Evolutionary conservation across 2,329 filamentous ascomycete species (phyloP), one percentile per base, ranked within the genome.

Genomic region (Endoconidiophora polonica): DNA sequence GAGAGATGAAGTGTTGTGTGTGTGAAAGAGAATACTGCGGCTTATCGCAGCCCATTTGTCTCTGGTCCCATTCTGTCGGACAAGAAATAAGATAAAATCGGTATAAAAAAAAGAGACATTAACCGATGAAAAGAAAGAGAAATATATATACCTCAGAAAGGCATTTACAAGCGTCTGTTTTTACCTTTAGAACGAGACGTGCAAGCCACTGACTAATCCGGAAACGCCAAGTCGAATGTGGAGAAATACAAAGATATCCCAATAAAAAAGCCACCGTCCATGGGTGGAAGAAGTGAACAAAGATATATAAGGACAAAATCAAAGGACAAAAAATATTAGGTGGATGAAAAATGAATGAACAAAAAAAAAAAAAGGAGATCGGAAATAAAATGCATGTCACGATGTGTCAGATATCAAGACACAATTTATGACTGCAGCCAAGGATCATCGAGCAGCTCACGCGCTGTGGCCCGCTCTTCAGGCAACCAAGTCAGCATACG

Each of bases 401-500:
- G 5, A 7, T 7, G 14, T 29, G 6, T 14, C 14, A 14, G 7
- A 36, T 12, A 10, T n/a, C n/a, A 9, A 16, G 12, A 36, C 12
- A 18, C 16, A 18, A 2, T 18, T 22, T 45, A 52, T 12, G 46
- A 52, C 16, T 23, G 26, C 46, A 62, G 51, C 59, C 60, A 62
- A 2, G 60, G 59, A 23, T 62, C 60, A 6, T 61, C 54, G 1
- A 62, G 55, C 37, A 62, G 46, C 46, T 62, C 59, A 42, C 55
- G 57, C 10, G 59, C 58, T 2, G 60, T 61, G 24, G 57, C 57
- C 5, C 60, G 56, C 29, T 61, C 49, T 46, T 60, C 58, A 0
- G 60, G 60, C 14, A 55, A n/a, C 60, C 60, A 62, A 1, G 55
- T 55, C 20, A 62, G 40, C 59, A 62, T 62, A 12, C 58, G 55